Percentiles rank a stretch among this genome's conserved stretches.
phyloP scores from a whole-genome alignment of 371 early-diverging fungal genomes.

The Mortierella sp. region DNA sequence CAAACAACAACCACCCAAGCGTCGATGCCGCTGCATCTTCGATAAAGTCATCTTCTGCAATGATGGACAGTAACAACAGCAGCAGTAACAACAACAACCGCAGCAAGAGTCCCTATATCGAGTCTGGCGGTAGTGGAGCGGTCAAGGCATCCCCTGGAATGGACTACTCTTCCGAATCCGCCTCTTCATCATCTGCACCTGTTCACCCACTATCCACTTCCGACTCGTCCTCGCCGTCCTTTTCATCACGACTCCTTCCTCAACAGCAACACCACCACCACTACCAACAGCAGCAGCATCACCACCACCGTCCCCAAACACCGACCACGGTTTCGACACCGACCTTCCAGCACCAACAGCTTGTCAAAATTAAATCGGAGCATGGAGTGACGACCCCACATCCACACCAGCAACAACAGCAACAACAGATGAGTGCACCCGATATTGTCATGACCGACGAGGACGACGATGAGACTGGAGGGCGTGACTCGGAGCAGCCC shows the following conservation, averaged over 20 bases:
- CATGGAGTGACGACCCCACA: conserved; percentile 10
- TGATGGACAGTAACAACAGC: neutral
- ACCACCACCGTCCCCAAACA: neutral
- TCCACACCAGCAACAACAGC: conserved; percentile 9
- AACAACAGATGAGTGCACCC: conserved; percentile 2
- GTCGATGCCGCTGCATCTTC: neutral
- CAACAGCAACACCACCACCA: neutral
- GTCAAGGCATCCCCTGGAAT: conserved; percentile 7
- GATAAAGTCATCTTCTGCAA: conserved; percentile 18
- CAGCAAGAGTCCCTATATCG: neutral
- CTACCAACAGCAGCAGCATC: neutral
- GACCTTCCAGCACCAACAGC: conserved; percentile 27
- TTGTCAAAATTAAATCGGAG: conserved; percentile 33
- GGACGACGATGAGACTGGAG: neutral
- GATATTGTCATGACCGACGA: conserved; percentile 28
- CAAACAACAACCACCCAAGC: conserved; percentile 2
- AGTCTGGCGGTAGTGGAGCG: conserved; percentile 15
- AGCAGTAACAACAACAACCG: neutral
- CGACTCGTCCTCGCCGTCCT: neutral
- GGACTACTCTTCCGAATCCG: conserved; percentile 29
- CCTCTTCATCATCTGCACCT: neutral
- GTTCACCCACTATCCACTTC: neutral
- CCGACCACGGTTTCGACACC: conserved; percentile 7
- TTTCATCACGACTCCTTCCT: neutral
- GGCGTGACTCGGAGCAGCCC: neutral